Evolutionary conservation across 192 early-diverging fungal genomes (phyloP).

Genomic region (Spizellomyces punctatus): DNA sequence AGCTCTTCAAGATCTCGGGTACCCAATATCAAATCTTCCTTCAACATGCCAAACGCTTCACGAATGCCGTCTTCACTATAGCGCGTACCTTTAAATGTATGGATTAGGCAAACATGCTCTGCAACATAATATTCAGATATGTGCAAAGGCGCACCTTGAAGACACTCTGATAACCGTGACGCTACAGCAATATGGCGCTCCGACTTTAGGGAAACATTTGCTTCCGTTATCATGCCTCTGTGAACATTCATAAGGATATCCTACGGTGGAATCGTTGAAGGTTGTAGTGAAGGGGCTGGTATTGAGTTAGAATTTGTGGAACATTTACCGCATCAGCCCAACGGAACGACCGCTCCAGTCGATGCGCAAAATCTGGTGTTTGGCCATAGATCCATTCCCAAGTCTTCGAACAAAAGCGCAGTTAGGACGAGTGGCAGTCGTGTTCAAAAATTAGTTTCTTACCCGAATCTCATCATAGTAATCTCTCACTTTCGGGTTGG

Average conservation of each 20-base stretch:
- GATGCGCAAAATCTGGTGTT: slow-evolving; percentile 81
- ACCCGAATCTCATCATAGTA: slow-evolving; percentile 50
- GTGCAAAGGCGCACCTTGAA: slow-evolving; percentile 19
- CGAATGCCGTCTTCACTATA: slow-evolving; percentile 15
- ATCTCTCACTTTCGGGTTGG: slow-evolving; percentile 33
- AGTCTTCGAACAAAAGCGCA: slow-evolving; percentile 28
- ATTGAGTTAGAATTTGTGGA: neutral
- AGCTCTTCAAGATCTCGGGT: too few species aligned
- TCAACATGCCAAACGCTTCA: slow-evolving; percentile 8
- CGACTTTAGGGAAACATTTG: slow-evolving; percentile 7
- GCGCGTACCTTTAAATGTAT: slow-evolving; percentile 4
- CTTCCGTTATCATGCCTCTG: slow-evolving; percentile 27
- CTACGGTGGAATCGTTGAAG: neutral
- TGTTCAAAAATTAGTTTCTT: neutral
- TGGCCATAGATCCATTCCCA: slow-evolving; percentile 93
- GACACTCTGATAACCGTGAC: slow-evolving; percentile 15
- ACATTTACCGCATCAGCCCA: slow-evolving; percentile 35
- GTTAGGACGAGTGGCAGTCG: too few species aligned
- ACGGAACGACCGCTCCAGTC: slow-evolving; percentile 28
- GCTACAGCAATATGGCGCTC: slow-evolving; percentile 15
- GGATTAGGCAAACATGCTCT: too few species aligned
- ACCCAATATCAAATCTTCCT: too few species aligned
- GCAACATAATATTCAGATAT: too few species aligned
- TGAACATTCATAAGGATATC: slow-evolving; percentile 22
- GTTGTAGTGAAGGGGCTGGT: neutral